Base-by-base conservation (phyloP, 208 protist genomes). In the Endotrypanum monterogeii region DNA sequence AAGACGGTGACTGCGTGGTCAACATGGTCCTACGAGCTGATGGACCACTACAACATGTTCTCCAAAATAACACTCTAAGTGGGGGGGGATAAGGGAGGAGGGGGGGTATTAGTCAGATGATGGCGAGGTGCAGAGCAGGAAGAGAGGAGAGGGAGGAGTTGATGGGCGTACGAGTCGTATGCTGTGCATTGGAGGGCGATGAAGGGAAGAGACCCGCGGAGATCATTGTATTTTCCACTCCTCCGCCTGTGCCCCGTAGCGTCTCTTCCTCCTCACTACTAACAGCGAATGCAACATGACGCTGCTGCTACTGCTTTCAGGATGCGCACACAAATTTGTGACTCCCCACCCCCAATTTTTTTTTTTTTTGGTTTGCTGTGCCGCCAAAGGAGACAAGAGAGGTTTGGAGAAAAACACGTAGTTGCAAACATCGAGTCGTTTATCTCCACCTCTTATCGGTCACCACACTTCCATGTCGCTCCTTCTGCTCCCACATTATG, bases 21-120 rank as follows among this genome's bases (percentile, higher is more conserved):
- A 35, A 69, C 84, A 66, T 82, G 73, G 80, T 96, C 87, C 82
- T 96, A 94, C 77, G 63, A 58, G 39, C 57, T 78, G 48, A 63
- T 86, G 20, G 92, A 96, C 63, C 92, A 96, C 71, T 96, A 96
- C 83, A 96, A 94, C 77, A 89, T 93, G 85, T 94, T 93, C 72
- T 84, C 86, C 35, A 84, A 87, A 54, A 35, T 92, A 25, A 67
- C 75, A 30, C 65, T 87, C 12, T 92, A 70, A 30, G 44, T 18
- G 25, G 5, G 3, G 11, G 39, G 48, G 46, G 32, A 37, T 6
- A 2, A 0, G n/a, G 41, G 23, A 52, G 37, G 61, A 16, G 23
- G 39, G 20, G 23, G 41, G 48, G 5, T 23, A 14, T 18, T 18
- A 62, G 39, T 18, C 12, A 23, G 62, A 20, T 12, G 56, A 30